Base-by-base conservation (phyloP, 176 grass and related monocot genomes). In the Pharus latifolius region DNA sequence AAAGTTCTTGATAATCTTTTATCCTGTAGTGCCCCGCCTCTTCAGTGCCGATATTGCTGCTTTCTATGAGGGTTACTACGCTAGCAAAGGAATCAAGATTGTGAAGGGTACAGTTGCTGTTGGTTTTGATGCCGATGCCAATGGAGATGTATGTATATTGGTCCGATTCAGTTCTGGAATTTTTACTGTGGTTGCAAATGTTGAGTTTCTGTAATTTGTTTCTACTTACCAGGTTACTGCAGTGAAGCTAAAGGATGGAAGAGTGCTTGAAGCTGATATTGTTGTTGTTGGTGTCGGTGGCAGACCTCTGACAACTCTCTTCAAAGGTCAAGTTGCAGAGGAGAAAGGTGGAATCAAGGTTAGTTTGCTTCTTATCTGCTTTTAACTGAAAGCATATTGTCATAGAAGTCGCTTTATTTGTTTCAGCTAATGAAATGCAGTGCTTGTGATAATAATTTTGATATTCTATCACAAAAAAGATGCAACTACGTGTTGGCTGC, bases 321-420 rank as follows among this genome's bases (percentile, higher is more conserved):
- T 97, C 60, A 97, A 97, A 76, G 94, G 89, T 40, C 94, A 97
- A 78, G 45, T 97, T 67, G 70, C 33, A 0, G 94, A 97, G 74
- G 94, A 97, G 47, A 97, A 92, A 80, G 89, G 94, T 66, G 94
- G 94, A 97, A 97, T 97, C 74, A 92, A 97, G 94, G 94, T 97
- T 71, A 70, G 44, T 30, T 63, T 44, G 54, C 19, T 69, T 61
- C 17, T 34, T 25, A 40, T 47, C 69, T 40, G 7, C 13, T 37
- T 60, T 60, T 40, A 31, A 40, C 34, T n/a, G 24, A 7, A 4
- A 22, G 29, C 26, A 37, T 24, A 49, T 56, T 40, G 11, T 16
- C 44, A 17, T 13, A 58, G 41, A 50, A 43, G 16, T 1, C 51
- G 6, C 2, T 78, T 31, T 50, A 16, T 19, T 50, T 65, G 32